phyloP scores from a whole-genome alignment of 2,329 filamentous ascomycete genomes.

The Escovopsis weberi region DNA sequence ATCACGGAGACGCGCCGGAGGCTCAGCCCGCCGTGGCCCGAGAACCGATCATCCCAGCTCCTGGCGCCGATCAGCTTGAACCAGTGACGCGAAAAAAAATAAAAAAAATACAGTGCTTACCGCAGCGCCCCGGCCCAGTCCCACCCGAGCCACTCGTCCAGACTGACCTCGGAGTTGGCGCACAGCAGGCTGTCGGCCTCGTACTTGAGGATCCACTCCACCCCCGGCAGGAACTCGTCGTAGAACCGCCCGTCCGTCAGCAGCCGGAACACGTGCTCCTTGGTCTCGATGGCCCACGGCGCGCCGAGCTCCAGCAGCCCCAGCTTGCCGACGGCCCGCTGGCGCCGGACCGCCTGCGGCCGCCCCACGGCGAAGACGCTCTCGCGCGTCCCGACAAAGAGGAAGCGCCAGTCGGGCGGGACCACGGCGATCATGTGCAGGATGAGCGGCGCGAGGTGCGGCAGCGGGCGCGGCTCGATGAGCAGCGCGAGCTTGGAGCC shows the following conservation, averaged over 20 bases:
- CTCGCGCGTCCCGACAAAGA: constrained; percentile 37
- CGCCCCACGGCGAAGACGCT: constrained; percentile 31
- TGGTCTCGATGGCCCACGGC: constrained; percentile 30
- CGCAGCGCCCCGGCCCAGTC: constrained; percentile 39
- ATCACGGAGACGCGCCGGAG: constrained; percentile 38
- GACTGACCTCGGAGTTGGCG: constrained; percentile 33
- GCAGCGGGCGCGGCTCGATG: constrained; percentile 36
- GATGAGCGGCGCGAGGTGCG: constrained; percentile 36
- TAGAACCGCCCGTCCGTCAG: constrained; percentile 39
- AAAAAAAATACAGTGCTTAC: constrained; percentile 12
- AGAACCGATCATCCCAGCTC: constrained; percentile 27
- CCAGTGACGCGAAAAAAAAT: not conserved
- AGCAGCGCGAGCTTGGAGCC: constrained; percentile 39
- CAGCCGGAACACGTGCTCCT: constrained; percentile 32
- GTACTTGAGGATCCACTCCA: constrained; percentile 40
- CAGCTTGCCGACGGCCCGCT: constrained; percentile 35
- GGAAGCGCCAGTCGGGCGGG: constrained; percentile 42
- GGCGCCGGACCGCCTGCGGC: constrained; percentile 31
- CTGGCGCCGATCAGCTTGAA: constrained; percentile 6
- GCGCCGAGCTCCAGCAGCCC: constrained; percentile 33
- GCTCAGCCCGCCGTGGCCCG: constrained; percentile 39
- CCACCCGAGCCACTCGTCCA: constrained; percentile 40
- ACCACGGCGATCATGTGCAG: constrained; percentile 42
- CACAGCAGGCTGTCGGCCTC: constrained; percentile 43
- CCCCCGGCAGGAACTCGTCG: constrained; percentile 31